Conservation (phyloP, 129 eudicot genomes). For the Pittosporum tobira region DNA sequence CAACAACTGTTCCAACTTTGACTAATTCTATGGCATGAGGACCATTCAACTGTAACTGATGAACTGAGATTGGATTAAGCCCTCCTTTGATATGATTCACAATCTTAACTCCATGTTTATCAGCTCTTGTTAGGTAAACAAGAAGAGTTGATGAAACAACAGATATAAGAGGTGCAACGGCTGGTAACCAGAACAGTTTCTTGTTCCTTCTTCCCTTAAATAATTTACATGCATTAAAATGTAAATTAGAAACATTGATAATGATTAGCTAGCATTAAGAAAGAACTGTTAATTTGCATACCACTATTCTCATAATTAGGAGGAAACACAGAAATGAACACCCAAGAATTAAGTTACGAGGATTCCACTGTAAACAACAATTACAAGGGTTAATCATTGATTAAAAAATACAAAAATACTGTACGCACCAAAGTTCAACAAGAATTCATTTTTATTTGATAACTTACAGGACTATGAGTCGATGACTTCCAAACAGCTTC, state of each 20-base stretch:
- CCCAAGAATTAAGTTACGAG: conserved; percentile 48
- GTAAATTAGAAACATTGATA: too few species aligned
- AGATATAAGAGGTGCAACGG: conserved; percentile 76
- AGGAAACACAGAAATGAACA: conserved; percentile 50
- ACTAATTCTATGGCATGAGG: conserved; percentile 41
- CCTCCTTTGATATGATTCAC: conserved; percentile 59
- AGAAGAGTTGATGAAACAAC: conserved; percentile 63
- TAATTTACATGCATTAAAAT: background rate
- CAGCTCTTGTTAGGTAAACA: conserved; percentile 63
- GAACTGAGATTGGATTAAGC: conserved; percentile 37
- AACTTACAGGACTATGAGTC: conserved; percentile 42
- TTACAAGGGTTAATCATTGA: background rate
- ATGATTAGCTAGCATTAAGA: background rate
- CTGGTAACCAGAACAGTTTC: conserved; percentile 84
- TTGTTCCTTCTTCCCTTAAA: conserved; percentile 63
- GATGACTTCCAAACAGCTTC: conserved; percentile 45
- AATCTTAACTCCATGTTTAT: conserved; percentile 61
- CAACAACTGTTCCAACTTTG: conserved; percentile 45
- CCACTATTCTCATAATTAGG: conserved; percentile 34
- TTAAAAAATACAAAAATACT: too few species aligned
- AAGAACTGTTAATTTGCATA: conserved; percentile 20
- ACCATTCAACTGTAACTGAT: conserved; percentile 38
- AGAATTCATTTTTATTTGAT: background rate
- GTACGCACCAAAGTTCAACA: background rate
- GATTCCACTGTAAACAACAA: conserved; percentile 36